Percentiles rank a stretch among this genome's conserved stretches.
Evolutionary conservation across 768 basidiomycete species (phyloP).

Genomic region (Rhizopogon rudus): DNA sequence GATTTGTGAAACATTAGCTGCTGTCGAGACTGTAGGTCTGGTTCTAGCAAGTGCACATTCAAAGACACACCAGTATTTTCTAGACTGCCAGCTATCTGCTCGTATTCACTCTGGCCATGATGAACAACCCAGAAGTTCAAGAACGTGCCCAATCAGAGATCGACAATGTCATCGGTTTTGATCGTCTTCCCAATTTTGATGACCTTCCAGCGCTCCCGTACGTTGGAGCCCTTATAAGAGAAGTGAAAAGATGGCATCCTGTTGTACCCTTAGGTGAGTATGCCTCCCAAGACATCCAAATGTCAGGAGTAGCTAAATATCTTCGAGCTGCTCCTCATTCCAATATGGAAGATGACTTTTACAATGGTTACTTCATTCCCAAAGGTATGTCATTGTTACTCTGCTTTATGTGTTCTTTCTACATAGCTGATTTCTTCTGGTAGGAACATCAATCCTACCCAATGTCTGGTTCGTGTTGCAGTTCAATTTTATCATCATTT

Average conservation of each 20-base stretch:
- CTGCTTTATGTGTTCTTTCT: background rate
- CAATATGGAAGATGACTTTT: conserved; percentile 14
- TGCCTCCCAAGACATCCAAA: background rate
- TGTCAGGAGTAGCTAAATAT: background rate
- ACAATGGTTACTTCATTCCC: conserved; percentile 23
- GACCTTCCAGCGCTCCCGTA: background rate
- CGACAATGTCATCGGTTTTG: background rate
- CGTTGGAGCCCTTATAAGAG: background rate
- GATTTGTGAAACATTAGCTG: background rate
- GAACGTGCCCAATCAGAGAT: background rate
- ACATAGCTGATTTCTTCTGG: background rate
- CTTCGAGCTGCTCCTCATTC: conserved; percentile 17
- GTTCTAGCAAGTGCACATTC: too few relatives aligned
- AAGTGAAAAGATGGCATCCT: background rate
- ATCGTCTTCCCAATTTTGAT: background rate
- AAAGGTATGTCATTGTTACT: conserved; percentile 18
- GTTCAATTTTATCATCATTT: background rate
- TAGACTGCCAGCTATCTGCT: too few relatives aligned
- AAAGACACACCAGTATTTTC: too few relatives aligned
- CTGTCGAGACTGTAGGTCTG: too few relatives aligned
- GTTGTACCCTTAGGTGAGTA: background rate
- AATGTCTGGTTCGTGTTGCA: conserved; percentile 8
- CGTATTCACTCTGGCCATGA: background rate
- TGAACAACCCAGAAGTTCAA: background rate
- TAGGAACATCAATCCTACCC: conserved; percentile 8